phyloP scores from a whole-genome alignment of 129 eudicot genomes.

The Flaveria brownii region DNA sequence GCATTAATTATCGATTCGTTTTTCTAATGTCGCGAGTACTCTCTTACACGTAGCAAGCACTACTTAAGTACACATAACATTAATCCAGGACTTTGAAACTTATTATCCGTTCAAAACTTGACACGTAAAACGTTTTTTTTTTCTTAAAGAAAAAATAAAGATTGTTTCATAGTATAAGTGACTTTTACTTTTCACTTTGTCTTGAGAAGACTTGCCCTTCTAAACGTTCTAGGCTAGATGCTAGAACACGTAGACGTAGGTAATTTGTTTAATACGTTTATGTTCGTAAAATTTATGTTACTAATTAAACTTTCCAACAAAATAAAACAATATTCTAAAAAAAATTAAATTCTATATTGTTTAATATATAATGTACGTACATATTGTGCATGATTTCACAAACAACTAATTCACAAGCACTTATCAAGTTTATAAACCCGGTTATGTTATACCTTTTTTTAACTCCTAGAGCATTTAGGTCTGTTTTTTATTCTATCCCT shows the following conservation, averaged over 20 bases:
- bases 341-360: no score
- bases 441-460: no score
- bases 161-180: neutral
- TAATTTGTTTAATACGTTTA: neutral
- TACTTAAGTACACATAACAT: neutral
- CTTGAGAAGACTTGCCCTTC: constrained; percentile 5
- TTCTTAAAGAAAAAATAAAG: neutral
- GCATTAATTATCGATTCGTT: constrained; percentile 12
- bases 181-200: neutral
- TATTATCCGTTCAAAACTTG: neutral
- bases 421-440: no score
- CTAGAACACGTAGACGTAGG: no score
- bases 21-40: neutral
- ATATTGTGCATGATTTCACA: no score
- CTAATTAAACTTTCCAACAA: no score
- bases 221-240: neutral
- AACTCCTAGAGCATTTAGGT: no score
- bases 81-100: neutral
- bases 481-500: no score
- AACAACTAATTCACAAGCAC: no score
- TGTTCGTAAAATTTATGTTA: no score
- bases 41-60: constrained; percentile 32
- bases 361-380: no score
- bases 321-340: no score
- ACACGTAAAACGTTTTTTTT: neutral